phyloP scores from a whole-genome alignment of 1,139 yeast genomes.

The Scheffersomyces illinoinensis region DNA sequence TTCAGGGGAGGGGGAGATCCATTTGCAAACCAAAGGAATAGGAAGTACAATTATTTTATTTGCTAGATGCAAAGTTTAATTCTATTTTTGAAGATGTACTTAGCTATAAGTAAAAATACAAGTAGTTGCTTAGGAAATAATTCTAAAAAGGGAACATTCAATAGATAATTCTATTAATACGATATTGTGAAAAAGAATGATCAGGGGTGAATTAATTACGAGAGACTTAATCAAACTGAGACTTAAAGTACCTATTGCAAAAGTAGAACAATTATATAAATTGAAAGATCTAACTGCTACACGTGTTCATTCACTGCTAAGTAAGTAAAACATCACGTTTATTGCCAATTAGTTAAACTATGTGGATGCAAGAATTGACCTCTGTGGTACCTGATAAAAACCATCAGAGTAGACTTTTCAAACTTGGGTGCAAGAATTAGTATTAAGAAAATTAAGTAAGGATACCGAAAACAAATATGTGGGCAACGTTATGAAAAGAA shows the following conservation, averaged over 20 bases:
- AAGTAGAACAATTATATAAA: too few relatives aligned
- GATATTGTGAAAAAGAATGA: background rate
- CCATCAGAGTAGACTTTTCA: background rate
- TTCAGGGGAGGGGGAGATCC: too few relatives aligned
- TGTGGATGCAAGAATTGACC: background rate
- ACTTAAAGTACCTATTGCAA: background rate
- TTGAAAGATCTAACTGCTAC: background rate
- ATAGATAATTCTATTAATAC: background rate
- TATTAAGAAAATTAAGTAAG: background rate
- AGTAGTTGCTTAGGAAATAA: background rate
- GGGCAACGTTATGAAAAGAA: background rate
- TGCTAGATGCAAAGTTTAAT: background rate
- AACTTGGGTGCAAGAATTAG: background rate
- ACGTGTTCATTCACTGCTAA: background rate
- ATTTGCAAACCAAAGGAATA: background rate
- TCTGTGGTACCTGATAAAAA: background rate
- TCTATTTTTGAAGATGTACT: background rate
- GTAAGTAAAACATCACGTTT: background rate
- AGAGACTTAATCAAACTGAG: background rate
- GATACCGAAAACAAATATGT: background rate
- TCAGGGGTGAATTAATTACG: background rate
- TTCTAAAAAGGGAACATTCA: background rate
- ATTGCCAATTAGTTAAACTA: background rate
- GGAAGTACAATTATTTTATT: background rate
- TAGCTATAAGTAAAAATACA: background rate